Base-by-base conservation (phyloP, 495 filamentous ascomycete species). In the Platismatia glauca region DNA sequence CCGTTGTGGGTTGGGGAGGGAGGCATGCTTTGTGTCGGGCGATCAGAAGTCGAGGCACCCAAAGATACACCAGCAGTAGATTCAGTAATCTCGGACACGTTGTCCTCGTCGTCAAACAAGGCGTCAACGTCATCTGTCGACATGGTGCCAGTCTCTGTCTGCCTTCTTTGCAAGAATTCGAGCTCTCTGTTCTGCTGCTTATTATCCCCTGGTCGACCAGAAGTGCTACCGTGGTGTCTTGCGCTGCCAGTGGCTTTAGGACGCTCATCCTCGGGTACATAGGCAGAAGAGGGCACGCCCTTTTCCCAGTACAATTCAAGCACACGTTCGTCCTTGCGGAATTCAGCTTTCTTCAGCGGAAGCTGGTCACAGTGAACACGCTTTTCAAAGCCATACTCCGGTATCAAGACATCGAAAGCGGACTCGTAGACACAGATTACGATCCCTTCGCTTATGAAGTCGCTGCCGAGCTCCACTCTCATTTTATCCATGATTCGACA, bases 271-370 rank as follows among this genome's bases (percentile, higher is more conserved):
- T 98, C 94, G 9, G 94, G 95, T 61, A 97, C 87, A 67, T 96
- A 98, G 18, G 91, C 89, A 33, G 91, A 96, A 29, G 93, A 97
- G 31, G 93, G 91, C 33, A 97, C 90, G 60, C 94, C 94, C 82
- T 97, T 98, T 84, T 98, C 94, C 94, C 94, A 98, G 78, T 96
- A 97, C 7, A 98, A 82, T 74, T 98, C 94, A 57, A 98, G 78
- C 35, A 97, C 82, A 61, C 94, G 85, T 74, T 90, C 87, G 68
- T 93, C 89, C 81, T 97, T 98, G 72, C 95, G 85, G 74, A 91
- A 98, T 72, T 98, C 94, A 24, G 94, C 94, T 80, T 98, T 98
- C 83, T 97, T 96, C 65, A 98, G 78, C 18, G 94, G 94, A 66
- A 98, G 81, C 78, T 97, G 94, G 72, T 98, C 94, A 71, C 94